Evolutionary conservation across 2,329 filamentous ascomycete species (phyloP), one percentile per base, ranked within the genome.

Genomic region (Aciculosporium take): DNA sequence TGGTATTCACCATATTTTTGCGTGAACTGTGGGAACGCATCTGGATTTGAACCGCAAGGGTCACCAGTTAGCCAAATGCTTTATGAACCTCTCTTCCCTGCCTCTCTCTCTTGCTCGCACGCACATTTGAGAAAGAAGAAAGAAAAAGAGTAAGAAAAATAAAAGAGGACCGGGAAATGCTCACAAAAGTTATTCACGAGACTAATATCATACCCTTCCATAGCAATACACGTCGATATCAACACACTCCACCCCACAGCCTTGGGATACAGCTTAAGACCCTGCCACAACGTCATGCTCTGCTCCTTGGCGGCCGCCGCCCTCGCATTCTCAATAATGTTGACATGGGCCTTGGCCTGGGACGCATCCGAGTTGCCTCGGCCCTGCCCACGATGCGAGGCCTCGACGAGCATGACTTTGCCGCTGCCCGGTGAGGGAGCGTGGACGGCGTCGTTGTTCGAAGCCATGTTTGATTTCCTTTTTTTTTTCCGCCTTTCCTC

Each of bases 181-280:
- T 53, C 62, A 63, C 76, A 88, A 55, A 91, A 86, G 61, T 88
- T 88, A 65, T 81, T 85, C 52, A 91, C 76, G 40, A 93, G 66
- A 53, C 76, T 79, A 44, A 91, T 69, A 56, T 94, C 85, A 64
- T 88, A 93, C 27, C 84, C 86, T 60, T 94, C 86, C 87, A 94
- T 94, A 53, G 76, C 77, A 54, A 94, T 91, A 57, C 83, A 88
- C 0, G 84, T 89, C n/a, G 82, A 89, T 59, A 94, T 88, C 45
- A 93, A 66, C 39, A 94, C 54, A 51, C 79, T 85, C 84, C 85
- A 94, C 18, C 66, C 72, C 43, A 93, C 79, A 18, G 87, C 87
- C 65, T 93, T 89, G 44, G 85, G 86, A 56, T 94, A 94, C 21
- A 91, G 69, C 55, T 69, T 76, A 58, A 94, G 70, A 47, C 84